phyloP scores from a whole-genome alignment of 106 monocot genomes.

The Apostasia shenzhenica region DNA sequence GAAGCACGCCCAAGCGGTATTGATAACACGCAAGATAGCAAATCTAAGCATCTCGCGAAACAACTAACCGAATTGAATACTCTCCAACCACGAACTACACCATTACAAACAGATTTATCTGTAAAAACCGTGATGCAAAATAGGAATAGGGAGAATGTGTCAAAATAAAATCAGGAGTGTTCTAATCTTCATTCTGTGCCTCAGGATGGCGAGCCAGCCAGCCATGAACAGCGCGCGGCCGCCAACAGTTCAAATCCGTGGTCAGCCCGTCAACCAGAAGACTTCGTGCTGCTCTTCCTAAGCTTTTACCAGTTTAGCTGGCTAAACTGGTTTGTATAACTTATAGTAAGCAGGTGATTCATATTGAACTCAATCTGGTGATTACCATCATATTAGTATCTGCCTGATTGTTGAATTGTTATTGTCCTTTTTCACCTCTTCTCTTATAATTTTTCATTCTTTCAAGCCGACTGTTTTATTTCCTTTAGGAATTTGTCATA shows the following conservation, averaged over 20 bases:
- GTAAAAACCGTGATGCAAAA: background rate
- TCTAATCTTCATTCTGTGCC: background rate
- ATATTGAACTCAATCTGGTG: background rate
- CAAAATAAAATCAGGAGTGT: too few species aligned
- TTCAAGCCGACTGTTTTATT: too few species aligned
- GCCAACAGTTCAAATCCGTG: constrained; percentile 14
- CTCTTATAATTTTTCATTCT: too few species aligned
- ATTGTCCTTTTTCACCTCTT: too few species aligned
- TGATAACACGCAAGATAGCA: background rate
- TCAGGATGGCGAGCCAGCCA: constrained; percentile 24
- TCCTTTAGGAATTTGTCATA: too few species aligned
- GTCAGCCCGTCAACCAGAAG: constrained; percentile 10
- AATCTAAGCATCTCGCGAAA: background rate
- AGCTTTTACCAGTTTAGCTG: background rate
- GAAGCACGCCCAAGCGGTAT: background rate
- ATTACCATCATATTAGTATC: too few species aligned
- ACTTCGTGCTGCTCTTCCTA: constrained; percentile 14
- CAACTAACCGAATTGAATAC: background rate
- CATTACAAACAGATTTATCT: background rate
- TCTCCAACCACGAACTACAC: background rate
- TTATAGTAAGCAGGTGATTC: background rate
- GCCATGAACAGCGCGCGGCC: constrained; percentile 18
- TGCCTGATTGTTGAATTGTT: too few species aligned
- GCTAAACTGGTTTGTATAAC: constrained; percentile 2
- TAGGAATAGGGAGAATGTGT: too few species aligned